Conservation (phyloP, 495 filamentous ascomycete genomes). For the Xylaria intraflava region DNA sequence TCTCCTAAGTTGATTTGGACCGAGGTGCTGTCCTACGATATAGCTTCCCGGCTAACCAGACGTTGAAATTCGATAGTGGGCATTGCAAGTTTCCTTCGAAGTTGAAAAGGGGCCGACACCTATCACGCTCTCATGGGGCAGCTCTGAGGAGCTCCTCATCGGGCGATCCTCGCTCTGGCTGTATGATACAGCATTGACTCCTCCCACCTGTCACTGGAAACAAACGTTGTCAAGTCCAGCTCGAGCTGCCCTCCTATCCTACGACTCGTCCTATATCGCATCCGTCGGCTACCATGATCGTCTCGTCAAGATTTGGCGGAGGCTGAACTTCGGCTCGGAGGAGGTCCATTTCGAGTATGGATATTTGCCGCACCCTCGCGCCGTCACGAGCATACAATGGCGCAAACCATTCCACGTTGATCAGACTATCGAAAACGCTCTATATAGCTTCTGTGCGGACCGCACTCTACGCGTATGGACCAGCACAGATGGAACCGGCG, state of each 20-base stretch:
- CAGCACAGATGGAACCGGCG: constrained; percentile 63
- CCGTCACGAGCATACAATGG: constrained; percentile 83
- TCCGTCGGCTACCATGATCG: constrained; percentile 74
- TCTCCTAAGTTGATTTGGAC: not conserved
- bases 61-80: constrained; percentile 37
- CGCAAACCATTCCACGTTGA: constrained; percentile 65
- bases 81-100: constrained; percentile 38
- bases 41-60: constrained; percentile 16
- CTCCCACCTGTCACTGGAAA: constrained; percentile 59
- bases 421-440: constrained; percentile 75
- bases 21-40: not conserved
- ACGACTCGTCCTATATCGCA: constrained; percentile 78
- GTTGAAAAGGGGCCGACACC: constrained; percentile 41
- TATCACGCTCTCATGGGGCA: constrained; percentile 77
- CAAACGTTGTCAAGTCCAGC: constrained; percentile 63
- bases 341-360: constrained; percentile 84
- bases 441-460: constrained; percentile 92
- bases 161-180: constrained; percentile 66
- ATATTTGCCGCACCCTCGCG: constrained; percentile 77
- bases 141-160: constrained; percentile 71
- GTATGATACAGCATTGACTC: constrained; percentile 52
- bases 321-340: constrained; percentile 74
- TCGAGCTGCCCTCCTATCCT: constrained; percentile 74
- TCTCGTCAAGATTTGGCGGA: constrained; percentile 87
- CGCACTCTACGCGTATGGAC: constrained; percentile 79